phyloP scores from a whole-genome alignment of 2,329 filamentous ascomycete genomes.

The Curvularia eragrostidis region DNA sequence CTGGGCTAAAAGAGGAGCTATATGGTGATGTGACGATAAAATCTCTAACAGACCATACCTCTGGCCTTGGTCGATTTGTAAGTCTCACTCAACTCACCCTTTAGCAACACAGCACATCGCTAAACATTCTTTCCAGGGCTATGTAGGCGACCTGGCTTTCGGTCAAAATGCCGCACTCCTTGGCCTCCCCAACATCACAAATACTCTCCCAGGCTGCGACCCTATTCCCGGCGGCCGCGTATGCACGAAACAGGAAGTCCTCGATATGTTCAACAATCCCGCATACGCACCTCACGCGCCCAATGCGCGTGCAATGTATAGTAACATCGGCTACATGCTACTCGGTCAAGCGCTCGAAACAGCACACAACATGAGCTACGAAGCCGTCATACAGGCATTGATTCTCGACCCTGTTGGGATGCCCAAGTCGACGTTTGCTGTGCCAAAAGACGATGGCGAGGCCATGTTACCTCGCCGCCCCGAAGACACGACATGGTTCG shows the following conservation, averaged over 20 bases:
- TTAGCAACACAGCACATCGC: background rate
- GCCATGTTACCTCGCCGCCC: conserved; percentile 28
- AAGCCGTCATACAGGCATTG: conserved; percentile 30
- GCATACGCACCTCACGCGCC: conserved; percentile 26
- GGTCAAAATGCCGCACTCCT: conserved; percentile 19
- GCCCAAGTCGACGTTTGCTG: conserved; percentile 22
- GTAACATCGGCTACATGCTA: conserved; percentile 34
- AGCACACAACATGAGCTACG: conserved; percentile 27
- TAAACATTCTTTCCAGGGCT: conserved; percentile 21
- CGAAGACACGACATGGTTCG: conserved; percentile 29
- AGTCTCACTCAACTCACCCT: background rate
- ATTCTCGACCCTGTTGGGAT: conserved; percentile 30
- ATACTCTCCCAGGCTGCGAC: conserved; percentile 34
- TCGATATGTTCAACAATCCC: conserved; percentile 33
- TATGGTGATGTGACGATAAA: conserved; percentile 33
- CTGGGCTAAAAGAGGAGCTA: conserved; percentile 21
- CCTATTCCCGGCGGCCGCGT: conserved; percentile 26
- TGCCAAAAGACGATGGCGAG: conserved; percentile 16
- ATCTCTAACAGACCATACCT: conserved; percentile 32
- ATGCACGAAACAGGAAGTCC: conserved; percentile 27
- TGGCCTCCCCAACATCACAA: conserved; percentile 27
- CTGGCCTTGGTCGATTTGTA: conserved; percentile 32
- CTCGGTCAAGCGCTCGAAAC: conserved; percentile 33
- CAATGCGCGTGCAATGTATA: conserved; percentile 29
- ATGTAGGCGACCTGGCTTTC: conserved; percentile 30